Percentiles rank a stretch among this genome's conserved stretches.
phyloP scores from a whole-genome alignment of 345 rosid genomes.

The Eucalyptus erythrocorys region DNA sequence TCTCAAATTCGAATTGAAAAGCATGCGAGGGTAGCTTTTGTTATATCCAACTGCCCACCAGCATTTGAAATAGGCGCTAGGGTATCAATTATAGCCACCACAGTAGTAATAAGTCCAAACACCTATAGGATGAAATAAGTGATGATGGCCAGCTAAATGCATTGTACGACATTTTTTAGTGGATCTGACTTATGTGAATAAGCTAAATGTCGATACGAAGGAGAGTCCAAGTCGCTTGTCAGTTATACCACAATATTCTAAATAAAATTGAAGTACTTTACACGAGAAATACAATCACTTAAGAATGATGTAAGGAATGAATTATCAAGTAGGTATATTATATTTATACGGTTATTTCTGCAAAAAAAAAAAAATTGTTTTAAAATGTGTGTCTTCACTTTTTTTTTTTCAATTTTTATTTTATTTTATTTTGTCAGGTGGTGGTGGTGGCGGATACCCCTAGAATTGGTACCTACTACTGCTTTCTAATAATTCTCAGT shows the following conservation, averaged over 20 bases:
- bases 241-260: not conserved
- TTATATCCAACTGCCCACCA: not conserved
- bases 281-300: not conserved
- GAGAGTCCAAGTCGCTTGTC: not conserved
- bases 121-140: not conserved
- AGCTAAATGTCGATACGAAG: not conserved
- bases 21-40: not conserved
- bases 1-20: not conserved
- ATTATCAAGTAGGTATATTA: not conserved
- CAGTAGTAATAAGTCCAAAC: not conserved
- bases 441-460: not conserved
- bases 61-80: not conserved
- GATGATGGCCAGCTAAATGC: too few relatives aligned
- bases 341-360: not conserved
- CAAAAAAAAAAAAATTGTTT: not conserved
- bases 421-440: not conserved
- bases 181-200: not conserved
- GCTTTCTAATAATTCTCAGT: not conserved
- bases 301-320: not conserved
- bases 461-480: not conserved
- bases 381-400: not conserved
- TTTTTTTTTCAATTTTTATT: not conserved
- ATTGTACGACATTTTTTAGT: not conserved
- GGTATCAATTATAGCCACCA: not conserved
- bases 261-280: not conserved